These are phyloP conservation scores for Pythium brachiatum DNA, from an alignment of 352 stramenopile species.

Conservation along the genomic window DNA sequence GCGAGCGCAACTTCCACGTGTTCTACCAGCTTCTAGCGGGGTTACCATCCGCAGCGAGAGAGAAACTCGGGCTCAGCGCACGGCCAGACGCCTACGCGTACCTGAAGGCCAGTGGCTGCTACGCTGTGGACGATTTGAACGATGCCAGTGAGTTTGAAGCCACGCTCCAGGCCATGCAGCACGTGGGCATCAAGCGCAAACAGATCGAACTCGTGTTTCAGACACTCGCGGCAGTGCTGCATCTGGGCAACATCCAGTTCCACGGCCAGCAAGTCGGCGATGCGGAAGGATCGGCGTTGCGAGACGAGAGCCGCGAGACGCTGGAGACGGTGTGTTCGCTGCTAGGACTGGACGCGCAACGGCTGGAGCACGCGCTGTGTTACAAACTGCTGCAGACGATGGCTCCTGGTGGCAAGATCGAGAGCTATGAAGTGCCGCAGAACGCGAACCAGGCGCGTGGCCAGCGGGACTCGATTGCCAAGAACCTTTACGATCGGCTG, in stretches of 20 bases:
- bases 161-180: conserved; percentile 85
- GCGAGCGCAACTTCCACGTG: conserved; percentile 94
- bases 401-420: conserved; percentile 76
- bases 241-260: conserved; percentile 81
- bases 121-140: conserved; percentile 88
- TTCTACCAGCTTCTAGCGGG: conserved; percentile 92
- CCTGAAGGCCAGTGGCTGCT: conserved; percentile 87
- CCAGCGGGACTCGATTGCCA: conserved; percentile 95
- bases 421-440: conserved; percentile 86
- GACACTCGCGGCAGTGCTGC: conserved; percentile 72
- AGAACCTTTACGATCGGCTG: conserved; percentile 94
- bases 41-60: conserved; percentile 46
- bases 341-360: conserved; percentile 58
- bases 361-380: conserved; percentile 71
- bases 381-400: conserved; percentile 88
- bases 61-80: conserved; percentile 70
- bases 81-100: conserved; percentile 82
- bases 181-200: conserved; percentile 87
- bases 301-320: conserved; percentile 33
- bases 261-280: conserved; percentile 57
- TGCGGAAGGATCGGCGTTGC: conserved; percentile 63
- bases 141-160: conserved; percentile 89
- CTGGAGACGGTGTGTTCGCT: conserved; percentile 67
- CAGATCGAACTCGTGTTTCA: conserved; percentile 89
- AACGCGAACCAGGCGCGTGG: conserved; percentile 86